These are phyloP conservation scores for Agroathelia rolfsii DNA, from an alignment of 1,284 basidiomycete genomes.

Conservation along the genomic window DNA sequence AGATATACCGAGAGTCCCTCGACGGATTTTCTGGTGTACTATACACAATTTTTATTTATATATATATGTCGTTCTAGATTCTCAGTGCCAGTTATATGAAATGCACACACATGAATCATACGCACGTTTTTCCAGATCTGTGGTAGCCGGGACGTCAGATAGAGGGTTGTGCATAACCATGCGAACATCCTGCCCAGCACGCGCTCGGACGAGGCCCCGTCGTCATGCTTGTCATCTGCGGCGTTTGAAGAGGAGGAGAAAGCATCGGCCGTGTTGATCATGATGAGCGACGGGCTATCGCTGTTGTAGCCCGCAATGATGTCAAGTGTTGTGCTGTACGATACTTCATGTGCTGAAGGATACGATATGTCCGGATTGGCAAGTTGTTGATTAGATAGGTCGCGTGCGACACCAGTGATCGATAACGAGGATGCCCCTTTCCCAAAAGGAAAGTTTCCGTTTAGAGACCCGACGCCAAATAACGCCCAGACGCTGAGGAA, in stretches of 20 bases:
- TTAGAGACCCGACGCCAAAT: conserved; percentile 50
- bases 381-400: too few species aligned
- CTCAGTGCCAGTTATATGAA: conserved; percentile 2
- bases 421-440: conserved; percentile 18
- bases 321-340: conserved; percentile 2
- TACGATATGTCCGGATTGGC: too few species aligned
- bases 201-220: conserved; percentile 37
- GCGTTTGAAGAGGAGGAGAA: neutral
- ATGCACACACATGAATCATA: conserved; percentile 14
- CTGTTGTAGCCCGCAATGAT: neutral
- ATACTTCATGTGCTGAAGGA: too few species aligned
- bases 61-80: too few species aligned
- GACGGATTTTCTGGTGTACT: conserved; percentile 87
- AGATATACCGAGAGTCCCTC: conserved; percentile 91
- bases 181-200: conserved; percentile 82
- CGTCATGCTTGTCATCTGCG: conserved; percentile 12
- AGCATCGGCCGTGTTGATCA: too few species aligned
- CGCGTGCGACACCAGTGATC: conserved; percentile 21
- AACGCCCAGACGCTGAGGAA: conserved; percentile 64
- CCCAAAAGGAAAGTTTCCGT: conserved; percentile 20
- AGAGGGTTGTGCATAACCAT: conserved; percentile 86
- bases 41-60: conserved; percentile 3
- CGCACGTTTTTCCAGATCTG: conserved; percentile 97
- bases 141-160: conserved; percentile 84
- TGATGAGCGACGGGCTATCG: too few species aligned